Percentiles rank a stretch among this genome's conserved stretches.
Conservation (phyloP, 768 basidiomycete species). For the Leccinum incarnatum region DNA sequence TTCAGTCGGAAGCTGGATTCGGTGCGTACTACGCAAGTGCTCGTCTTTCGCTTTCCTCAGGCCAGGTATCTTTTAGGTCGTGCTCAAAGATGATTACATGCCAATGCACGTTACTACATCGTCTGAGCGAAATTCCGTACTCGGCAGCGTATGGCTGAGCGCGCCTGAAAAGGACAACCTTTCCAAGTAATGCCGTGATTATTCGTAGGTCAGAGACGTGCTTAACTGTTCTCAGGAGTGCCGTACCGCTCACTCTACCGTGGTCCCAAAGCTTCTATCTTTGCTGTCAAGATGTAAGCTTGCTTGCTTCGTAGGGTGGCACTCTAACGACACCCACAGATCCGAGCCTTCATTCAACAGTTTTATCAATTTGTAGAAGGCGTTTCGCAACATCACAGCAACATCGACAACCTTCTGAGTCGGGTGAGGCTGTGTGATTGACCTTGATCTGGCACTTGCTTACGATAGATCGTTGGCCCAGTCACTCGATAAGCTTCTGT, state of each 20-base stretch:
- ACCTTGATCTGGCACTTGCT: neutral
- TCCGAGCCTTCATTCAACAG: slow-evolving; percentile 86
- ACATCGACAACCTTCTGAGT: slow-evolving; percentile 88
- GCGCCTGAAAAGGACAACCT: slow-evolving; percentile 63
- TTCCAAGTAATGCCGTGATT: slow-evolving; percentile 38
- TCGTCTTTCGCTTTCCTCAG: neutral
- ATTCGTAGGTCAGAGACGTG: neutral
- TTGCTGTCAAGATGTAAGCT: slow-evolving; percentile 81
- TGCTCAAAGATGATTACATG: slow-evolving; percentile 82
- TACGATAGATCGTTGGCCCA: slow-evolving; percentile 29
- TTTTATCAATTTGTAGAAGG: slow-evolving; percentile 98
- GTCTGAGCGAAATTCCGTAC: slow-evolving; percentile 65
- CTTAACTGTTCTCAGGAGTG: slow-evolving; percentile 41
- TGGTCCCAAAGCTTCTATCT: slow-evolving; percentile 95
- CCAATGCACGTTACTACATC: slow-evolving; percentile 72
- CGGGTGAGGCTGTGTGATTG: slow-evolving; percentile 50
- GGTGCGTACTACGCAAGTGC: slow-evolving; percentile 41
- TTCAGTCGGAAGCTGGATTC: slow-evolving; percentile 80
- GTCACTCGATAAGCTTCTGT: slow-evolving; percentile 86
- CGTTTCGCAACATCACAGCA: slow-evolving; percentile 84
- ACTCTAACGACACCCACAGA: slow-evolving; percentile 41
- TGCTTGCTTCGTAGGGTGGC: neutral
- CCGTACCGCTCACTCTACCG: slow-evolving; percentile 72
- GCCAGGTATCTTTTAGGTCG: slow-evolving; percentile 50
- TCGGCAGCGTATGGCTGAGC: slow-evolving; percentile 82